Base-by-base conservation (phyloP, 1,139 yeast genomes). In the Hansenula sp. region DNA sequence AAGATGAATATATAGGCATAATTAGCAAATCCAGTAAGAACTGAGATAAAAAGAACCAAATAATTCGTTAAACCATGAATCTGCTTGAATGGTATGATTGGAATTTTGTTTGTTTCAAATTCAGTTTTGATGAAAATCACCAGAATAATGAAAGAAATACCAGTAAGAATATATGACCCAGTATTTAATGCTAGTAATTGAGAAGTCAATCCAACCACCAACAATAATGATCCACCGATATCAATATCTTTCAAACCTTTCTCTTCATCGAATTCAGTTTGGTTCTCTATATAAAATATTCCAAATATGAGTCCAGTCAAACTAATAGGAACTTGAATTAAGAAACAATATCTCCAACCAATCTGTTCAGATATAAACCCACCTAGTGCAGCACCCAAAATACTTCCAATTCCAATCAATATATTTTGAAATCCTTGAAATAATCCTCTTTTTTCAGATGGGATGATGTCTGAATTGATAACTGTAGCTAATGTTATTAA, bases 321-420 rank as follows among this genome's bases (percentile, higher is more conserved):
- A 8, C 84, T 78, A 29, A 84, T 62, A 0, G 95, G 95, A 5
- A 73, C 73, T 55, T 77, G 83, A 29, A 67, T 54, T 44, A 66
- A 60, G 48, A 77, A 77, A 14, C 77, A 79, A 55, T 68, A 73
- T 52, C 84, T 73, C 95, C 96, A 87, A 20, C 95, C 94, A 45
- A 76, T 69, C 17, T 55, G 49, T 41, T 81, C 82, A 17, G 90
- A 75, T 22, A 86, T 62, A 32, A 75, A 52, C 4, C 95, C 95
- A 28, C 95, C 83, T 33, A 75, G 53, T 1, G 78, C 65, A 11
- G 87, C 87, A 24, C 87, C 87, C 7, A 75, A 62, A 2, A 82
- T 79, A 12, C 82, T 74, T 5, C 89, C 89, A 29, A 75, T 48
- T 2, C 84, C 86, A 50, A 66, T 77, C 35, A 74, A 71, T 22